Conservation (phyloP, 2,329 filamentous ascomycete genomes). For the Talaromyces islandicus region DNA sequence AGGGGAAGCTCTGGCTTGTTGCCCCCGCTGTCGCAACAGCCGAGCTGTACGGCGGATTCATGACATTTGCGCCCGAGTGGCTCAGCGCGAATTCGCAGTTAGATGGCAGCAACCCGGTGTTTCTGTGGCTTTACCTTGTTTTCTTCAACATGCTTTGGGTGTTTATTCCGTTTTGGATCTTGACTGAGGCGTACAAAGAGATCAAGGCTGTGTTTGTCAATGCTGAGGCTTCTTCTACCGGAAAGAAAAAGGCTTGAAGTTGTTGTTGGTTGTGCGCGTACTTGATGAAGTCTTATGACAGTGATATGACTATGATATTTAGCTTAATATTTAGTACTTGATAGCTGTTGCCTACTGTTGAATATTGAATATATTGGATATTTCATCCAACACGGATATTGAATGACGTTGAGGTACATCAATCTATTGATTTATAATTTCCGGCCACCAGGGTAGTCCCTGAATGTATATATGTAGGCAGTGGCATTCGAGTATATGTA, state of each 20-base stretch:
- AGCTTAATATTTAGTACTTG: neutral
- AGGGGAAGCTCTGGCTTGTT: constrained; percentile 48
- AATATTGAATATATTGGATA: neutral
- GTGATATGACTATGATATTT: neutral
- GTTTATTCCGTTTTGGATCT: constrained; percentile 52
- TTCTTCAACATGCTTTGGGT: constrained; percentile 64
- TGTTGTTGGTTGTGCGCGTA: neutral
- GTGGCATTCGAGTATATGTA: too few relatives aligned
- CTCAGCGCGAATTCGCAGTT: constrained; percentile 53
- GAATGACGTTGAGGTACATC: neutral
- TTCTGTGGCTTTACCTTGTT: constrained; percentile 57
- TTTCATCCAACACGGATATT: neutral
- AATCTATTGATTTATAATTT: neutral
- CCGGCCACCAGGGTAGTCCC: neutral
- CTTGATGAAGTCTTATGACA: neutral
- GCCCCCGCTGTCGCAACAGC: constrained; percentile 55
- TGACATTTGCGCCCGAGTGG: constrained; percentile 64
- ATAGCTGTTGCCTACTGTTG: neutral
- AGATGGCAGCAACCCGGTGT: constrained; percentile 55
- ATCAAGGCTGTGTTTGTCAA: constrained; percentile 31
- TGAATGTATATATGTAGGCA: neutral
- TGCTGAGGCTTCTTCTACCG: constrained; percentile 17
- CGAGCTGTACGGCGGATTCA: constrained; percentile 58
- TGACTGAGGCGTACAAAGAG: constrained; percentile 47
- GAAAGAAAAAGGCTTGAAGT: constrained; percentile 11